Conservation (phyloP, 164 flowering plant genomes). For the Chimonanthus praecox region DNA sequence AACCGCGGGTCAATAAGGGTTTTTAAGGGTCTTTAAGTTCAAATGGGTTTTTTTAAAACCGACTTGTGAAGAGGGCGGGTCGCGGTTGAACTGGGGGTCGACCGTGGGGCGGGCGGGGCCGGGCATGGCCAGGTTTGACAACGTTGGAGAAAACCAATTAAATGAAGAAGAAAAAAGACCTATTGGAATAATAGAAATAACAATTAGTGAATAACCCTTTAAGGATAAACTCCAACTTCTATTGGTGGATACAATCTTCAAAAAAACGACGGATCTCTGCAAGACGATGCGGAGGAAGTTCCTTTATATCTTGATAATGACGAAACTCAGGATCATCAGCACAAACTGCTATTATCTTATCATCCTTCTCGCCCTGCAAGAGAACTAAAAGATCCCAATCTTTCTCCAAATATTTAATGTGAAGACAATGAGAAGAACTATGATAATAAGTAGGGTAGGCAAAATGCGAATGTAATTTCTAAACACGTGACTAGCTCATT, state of each 20-base stretch:
- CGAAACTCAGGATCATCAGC: conserved; percentile 93
- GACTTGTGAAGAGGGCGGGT: no score
- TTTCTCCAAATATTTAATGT: not conserved
- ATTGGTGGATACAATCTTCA: conserved; percentile 77
- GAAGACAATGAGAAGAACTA: not conserved
- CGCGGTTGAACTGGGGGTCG: no score
- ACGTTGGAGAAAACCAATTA: no score
- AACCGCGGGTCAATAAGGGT: no score
- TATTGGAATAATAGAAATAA: no score
- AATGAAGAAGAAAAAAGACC: no score
- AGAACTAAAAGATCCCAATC: not conserved
- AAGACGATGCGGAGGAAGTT: conserved; percentile 85
- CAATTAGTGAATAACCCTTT: not conserved
- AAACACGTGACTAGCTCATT: no score
- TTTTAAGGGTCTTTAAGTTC: no score
- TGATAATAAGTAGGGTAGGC: not conserved
- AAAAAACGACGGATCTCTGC: conserved; percentile 91
- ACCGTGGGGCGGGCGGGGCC: no score
- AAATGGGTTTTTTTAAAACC: no score
- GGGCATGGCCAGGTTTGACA: no score
- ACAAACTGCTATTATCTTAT: conserved; percentile 84
- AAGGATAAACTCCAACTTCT: not conserved
- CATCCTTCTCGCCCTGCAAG: conserved; percentile 83
- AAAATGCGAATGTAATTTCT: no score
- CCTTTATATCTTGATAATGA: conserved; percentile 74